Conservation (phyloP, 176 grass and related monocot genomes). For the Coix lacrymajobi region DNA sequence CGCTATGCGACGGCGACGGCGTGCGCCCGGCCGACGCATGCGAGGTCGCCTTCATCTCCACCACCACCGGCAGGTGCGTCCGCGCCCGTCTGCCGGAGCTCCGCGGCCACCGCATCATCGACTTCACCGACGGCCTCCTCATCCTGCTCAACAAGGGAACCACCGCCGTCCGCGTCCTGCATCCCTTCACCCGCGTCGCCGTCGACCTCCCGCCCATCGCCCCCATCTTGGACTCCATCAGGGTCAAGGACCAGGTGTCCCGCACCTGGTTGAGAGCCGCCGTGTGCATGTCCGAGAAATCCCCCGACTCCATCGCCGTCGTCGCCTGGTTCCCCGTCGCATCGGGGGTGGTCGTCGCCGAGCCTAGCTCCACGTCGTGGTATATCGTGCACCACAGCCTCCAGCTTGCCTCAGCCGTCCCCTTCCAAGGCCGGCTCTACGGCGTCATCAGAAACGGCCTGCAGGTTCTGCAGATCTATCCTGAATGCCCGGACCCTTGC, state of each 20-base stretch:
- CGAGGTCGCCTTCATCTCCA: constrained; percentile 4
- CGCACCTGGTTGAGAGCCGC: not conserved
- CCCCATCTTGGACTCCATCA: not conserved
- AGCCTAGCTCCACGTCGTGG: not conserved
- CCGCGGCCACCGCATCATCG: not conserved
- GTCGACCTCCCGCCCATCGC: constrained; percentile 18
- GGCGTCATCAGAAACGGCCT: not conserved
- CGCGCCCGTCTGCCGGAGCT: not conserved
- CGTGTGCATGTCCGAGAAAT: not conserved
- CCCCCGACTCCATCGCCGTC: not conserved
- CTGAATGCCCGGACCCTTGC: not conserved
- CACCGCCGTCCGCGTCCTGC: constrained; percentile 12
- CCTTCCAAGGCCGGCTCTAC: constrained; percentile 14
- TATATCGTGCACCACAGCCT: not conserved
- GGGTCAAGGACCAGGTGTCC: not conserved
- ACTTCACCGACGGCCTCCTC: constrained; percentile 15
- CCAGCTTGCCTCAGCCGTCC: not conserved
- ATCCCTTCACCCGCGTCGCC: constrained; percentile 23
- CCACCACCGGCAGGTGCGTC: not conserved
- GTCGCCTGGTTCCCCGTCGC: constrained; percentile 16
- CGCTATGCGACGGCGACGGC: constrained; percentile 14
- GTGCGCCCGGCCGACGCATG: not conserved
- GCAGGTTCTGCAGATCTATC: not conserved
- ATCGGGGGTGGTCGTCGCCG: not conserved
- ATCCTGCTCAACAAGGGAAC: constrained; percentile 9